Evolutionary conservation across 192 early-diverging fungal species (phyloP).

Genomic region (Backusella psychrophila): DNA sequence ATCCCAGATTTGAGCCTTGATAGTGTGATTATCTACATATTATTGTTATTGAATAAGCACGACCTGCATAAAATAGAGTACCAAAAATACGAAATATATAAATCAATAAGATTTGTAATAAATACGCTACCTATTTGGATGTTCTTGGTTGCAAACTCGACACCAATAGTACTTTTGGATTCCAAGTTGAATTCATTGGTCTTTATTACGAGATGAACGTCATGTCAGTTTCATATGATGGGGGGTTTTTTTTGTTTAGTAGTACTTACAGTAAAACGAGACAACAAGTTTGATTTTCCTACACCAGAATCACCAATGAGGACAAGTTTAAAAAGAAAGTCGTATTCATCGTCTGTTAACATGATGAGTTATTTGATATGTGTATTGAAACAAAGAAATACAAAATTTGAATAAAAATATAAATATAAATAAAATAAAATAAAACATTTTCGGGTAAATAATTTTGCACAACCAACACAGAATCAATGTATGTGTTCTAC

Average conservation of each 20-base stretch:
- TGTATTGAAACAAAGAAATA: conserved; percentile 4
- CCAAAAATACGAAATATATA: neutral
- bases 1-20: conserved; percentile 54
- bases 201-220: neutral
- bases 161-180: conserved; percentile 49
- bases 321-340: conserved; percentile 65
- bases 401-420: neutral
- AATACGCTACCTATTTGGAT: conserved; percentile 33
- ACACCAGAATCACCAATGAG: conserved; percentile 63
- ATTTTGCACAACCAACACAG: neutral
- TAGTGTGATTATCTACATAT: conserved; percentile 37
- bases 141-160: conserved; percentile 49
- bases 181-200: conserved; percentile 52
- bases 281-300: conserved; percentile 52
- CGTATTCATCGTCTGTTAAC: conserved; percentile 52
- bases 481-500: neutral
- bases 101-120: neutral
- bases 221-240: neutral
- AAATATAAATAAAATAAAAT: conserved; percentile 1
- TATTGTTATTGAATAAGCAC: neutral
- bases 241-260: neutral
- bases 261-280: conserved; percentile 40
- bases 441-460: conserved; percentile 2
- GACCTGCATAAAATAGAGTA: neutral
- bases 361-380: conserved; percentile 15